Evolutionary conservation across 1,284 basidiomycete genomes (phyloP), one percentile per base, ranked within the genome.

Genomic region (Ustilago shanxiensis): DNA sequence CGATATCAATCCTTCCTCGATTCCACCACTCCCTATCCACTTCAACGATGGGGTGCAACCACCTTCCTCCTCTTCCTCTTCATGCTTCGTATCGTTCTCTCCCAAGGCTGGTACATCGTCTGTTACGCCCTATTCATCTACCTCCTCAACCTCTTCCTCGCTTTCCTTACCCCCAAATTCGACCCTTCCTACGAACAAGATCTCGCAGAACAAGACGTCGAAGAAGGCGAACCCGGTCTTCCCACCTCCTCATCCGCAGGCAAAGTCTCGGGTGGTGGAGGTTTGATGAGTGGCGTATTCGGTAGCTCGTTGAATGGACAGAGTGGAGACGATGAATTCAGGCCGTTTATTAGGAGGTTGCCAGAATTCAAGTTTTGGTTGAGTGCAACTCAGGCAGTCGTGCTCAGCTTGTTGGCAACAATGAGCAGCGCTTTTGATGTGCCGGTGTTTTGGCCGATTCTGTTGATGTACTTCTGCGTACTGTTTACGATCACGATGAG

Each of bases 381-480:
- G 60, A 94, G 94, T 9, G 90, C 94, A 0, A 99, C 95, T 5
- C 92, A 94, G 64, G 95, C 97, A 6, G 93, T 93, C 24, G 59
- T 93, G 18, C 87, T 99, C 63, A 92, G 95, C 5, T 86, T 97
- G 52, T 87, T 92, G 60, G 72, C 63, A 37, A 84, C 78, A 8
- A 56, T 66, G 26, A 71, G 69, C 49, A 69, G 61, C 33, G 87
- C 88, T 13, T 96, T 96, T 81, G 95, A 98, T 86, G 92, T 98
- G 20, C 96, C 96, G 13, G 96, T 99, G 24, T 98, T 97, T 88
- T 98, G 96, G 95, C 95, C 95, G 13, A 97, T 98, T 87, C 90
- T 97, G 53, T 91, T 98, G 79, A 89, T 98, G 80, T 97, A 97
- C 77, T 84, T 87, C 72, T 83, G 82, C 76, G 81, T 87, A 75